Conservation (phyloP, 768 basidiomycete genomes). For the Phlegmacium glaucopus region DNA sequence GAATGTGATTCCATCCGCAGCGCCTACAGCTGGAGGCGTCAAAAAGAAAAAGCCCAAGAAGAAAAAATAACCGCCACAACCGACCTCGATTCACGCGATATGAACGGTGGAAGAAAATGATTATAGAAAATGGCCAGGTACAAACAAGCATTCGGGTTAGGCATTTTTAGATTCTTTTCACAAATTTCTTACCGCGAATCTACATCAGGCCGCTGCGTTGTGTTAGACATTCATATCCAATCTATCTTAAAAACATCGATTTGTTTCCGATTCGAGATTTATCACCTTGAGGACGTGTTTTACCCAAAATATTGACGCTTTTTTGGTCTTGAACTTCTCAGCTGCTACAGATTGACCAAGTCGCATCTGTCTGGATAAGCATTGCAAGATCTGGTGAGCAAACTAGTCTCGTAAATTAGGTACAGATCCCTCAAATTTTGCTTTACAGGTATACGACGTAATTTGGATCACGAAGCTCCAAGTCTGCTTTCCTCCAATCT, state of each 20-base stretch:
- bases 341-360: no score
- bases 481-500: no score
- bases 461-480: no score
- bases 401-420: no score
- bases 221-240: background rate
- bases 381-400: no score
- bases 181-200: background rate
- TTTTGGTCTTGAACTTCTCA: no score
- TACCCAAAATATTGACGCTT: no score
- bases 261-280: background rate
- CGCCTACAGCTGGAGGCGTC: constrained; percentile 51
- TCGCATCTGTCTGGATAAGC: no score
- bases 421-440: no score
- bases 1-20: constrained; percentile 23
- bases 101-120: background rate
- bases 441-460: no score
- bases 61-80: constrained; percentile 49
- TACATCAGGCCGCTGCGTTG: background rate
- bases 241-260: background rate
- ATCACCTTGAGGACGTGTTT: no score
- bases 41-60: constrained; percentile 87
- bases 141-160: background rate
- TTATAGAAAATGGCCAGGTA: background rate
- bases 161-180: background rate
- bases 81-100: no score